A percentile compares a stretch with the other conserved stretches of the same genome.
Conservation (phyloP, 345 rosid species). For the Hirschfeldia incana region DNA sequence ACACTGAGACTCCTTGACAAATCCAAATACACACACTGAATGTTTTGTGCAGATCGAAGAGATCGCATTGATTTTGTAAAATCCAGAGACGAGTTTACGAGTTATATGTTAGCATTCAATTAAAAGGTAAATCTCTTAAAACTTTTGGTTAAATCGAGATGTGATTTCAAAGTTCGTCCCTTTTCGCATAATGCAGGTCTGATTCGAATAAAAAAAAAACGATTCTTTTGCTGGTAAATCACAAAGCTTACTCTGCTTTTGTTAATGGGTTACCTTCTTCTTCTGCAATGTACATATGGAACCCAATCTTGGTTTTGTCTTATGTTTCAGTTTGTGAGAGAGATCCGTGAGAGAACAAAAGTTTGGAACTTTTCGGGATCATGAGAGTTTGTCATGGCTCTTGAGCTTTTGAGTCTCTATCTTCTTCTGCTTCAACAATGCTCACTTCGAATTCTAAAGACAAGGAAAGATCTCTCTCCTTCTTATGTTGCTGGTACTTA, state of each 20-base stretch:
- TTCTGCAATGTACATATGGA: conserved; percentile 16
- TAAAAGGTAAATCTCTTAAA: background rate
- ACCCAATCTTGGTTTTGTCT: background rate
- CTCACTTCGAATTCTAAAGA: conserved; percentile 57
- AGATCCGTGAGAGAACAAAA: conserved; percentile 40
- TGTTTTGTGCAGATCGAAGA: background rate
- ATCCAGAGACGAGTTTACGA: background rate
- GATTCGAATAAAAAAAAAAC: conserved; percentile 26
- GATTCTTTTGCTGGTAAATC: conserved; percentile 19
- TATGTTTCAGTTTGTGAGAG: conserved; percentile 23
- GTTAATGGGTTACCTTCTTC: background rate
- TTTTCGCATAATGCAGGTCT: conserved; percentile 17
- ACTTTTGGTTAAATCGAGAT: conserved; percentile 25
- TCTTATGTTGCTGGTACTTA: conserved; percentile 54
- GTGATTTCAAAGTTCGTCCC: conserved; percentile 19
- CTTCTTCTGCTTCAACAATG: conserved; percentile 41
- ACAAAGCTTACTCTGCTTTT: background rate
- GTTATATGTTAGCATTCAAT: background rate
- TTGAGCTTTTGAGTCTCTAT: conserved; percentile 40
- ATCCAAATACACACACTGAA: background rate
- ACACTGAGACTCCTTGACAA: no score
- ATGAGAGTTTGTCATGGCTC: conserved; percentile 75
- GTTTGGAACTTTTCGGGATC: conserved; percentile 41
- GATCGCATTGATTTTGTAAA: background rate
- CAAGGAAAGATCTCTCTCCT: conserved; percentile 59